Percentiles rank a stretch among this genome's conserved stretches.
These are phyloP conservation scores for Glycine tomentella DNA, from an alignment of 306 rosid genomes.

Conservation along the genomic window DNA sequence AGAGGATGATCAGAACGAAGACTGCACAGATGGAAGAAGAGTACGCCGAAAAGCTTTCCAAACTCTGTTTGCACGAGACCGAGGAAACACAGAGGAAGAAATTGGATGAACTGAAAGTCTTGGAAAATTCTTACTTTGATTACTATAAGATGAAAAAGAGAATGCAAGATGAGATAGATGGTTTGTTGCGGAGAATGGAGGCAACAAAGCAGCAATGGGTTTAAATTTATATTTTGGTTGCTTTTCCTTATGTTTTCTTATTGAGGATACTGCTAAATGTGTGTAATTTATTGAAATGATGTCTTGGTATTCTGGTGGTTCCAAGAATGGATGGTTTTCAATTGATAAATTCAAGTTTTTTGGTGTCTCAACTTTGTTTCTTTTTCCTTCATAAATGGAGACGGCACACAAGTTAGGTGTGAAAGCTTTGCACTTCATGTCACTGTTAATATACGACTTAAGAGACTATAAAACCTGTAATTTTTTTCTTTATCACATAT, in stretches of 20 bases:
- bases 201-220: slow-evolving; percentile 85
- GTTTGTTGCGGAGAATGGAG: slow-evolving; percentile 91
- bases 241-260: slow-evolving; percentile 30
- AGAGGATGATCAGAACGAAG: slow-evolving; percentile 67
- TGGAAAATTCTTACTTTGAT: slow-evolving; percentile 79
- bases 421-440: slow-evolving; percentile 36
- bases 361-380: slow-evolving; percentile 35
- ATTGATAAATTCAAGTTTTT: slow-evolving; percentile 45
- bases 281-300: slow-evolving; percentile 53
- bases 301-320: slow-evolving; percentile 51
- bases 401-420: not conserved
- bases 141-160: slow-evolving; percentile 84
- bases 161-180: slow-evolving; percentile 88
- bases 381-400: slow-evolving; percentile 34
- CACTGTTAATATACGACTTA: not conserved
- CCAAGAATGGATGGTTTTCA: slow-evolving; percentile 51
- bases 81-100: slow-evolving; percentile 82
- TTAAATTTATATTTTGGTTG: slow-evolving; percentile 38
- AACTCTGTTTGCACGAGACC: slow-evolving; percentile 73
- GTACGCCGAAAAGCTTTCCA: slow-evolving; percentile 70
- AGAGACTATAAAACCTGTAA: not conserved
- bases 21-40: slow-evolving; percentile 78
- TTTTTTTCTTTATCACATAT: not conserved
- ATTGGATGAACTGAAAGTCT: slow-evolving; percentile 79
- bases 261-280: slow-evolving; percentile 49